Conservation (phyloP, 2,329 filamentous ascomycete genomes). For the Pezicula neosporulosa region DNA sequence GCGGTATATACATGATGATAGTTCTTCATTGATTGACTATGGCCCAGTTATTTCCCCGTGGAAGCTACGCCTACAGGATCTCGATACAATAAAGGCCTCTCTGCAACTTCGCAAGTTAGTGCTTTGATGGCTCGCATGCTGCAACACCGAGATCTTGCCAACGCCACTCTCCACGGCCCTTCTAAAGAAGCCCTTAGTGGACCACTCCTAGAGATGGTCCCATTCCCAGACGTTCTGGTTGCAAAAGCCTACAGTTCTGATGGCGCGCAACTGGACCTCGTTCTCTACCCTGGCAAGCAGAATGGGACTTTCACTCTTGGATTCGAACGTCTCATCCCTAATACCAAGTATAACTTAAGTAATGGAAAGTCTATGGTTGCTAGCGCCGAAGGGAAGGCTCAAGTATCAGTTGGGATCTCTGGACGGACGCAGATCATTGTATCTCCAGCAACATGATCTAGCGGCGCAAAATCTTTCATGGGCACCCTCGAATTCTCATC, state of each 20-base stretch:
- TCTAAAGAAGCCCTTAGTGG: background rate
- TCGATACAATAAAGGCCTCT: slow-evolving; percentile 5
- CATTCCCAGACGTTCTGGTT: slow-evolving; percentile 12
- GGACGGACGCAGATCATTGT: no score
- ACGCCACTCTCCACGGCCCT: background rate
- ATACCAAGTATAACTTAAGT: background rate
- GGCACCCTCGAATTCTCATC: no score
- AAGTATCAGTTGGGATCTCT: background rate
- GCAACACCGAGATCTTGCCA: slow-evolving; percentile 1
- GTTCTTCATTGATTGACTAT: no score
- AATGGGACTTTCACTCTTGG: background rate
- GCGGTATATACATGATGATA: no score
- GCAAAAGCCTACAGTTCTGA: slow-evolving; percentile 6
- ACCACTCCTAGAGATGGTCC: slow-evolving; percentile 5
- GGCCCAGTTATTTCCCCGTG: no score
- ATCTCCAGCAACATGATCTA: no score
- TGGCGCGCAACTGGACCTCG: slow-evolving; percentile 3
- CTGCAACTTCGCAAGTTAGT: background rate
- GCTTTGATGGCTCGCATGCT: slow-evolving; percentile 1
- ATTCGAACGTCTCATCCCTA: background rate
- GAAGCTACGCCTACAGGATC: slow-evolving; percentile 2
- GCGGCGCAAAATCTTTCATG: no score
- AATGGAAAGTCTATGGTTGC: background rate
- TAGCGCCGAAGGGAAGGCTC: background rate
- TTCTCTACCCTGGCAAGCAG: background rate